Conservation (phyloP, 2,329 filamentous ascomycete species). For the Penicillium sp. region DNA sequence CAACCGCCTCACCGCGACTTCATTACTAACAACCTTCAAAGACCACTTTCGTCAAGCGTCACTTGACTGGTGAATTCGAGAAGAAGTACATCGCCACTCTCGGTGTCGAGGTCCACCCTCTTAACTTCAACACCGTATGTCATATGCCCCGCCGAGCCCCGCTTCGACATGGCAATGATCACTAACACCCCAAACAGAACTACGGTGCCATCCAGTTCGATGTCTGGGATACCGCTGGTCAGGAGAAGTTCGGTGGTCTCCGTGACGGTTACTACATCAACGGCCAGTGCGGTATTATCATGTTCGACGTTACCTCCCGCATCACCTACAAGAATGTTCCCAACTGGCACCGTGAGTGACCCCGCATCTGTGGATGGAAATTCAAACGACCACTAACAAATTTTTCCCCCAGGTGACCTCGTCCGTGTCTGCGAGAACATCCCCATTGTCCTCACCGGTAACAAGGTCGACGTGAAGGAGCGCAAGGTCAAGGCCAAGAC, state of each 20-base stretch:
- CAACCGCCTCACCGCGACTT: slow-evolving; percentile 15
- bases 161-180: slow-evolving; percentile 24
- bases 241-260: slow-evolving; percentile 99
- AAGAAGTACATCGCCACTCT: slow-evolving; percentile 99
- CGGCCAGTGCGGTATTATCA: slow-evolving; percentile 99
- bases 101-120: slow-evolving; percentile 98
- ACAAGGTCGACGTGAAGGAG: slow-evolving; percentile 99
- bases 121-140: slow-evolving; percentile 94
- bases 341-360: slow-evolving; percentile 98
- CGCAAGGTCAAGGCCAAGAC: slow-evolving; percentile 99
- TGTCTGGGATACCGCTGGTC: slow-evolving; percentile 97
- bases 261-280: slow-evolving; percentile 99
- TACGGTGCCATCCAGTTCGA: slow-evolving; percentile 96
- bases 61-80: slow-evolving; percentile 99
- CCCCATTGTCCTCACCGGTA: slow-evolving; percentile 95
- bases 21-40: slow-evolving; percentile 26
- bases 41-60: slow-evolving; percentile 99
- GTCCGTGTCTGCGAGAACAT: slow-evolving; percentile 99
- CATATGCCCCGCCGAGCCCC: slow-evolving; percentile 60
- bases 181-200: slow-evolving; percentile 61
- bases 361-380: not conserved
- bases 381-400: slow-evolving; percentile 4
- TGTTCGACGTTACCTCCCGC: slow-evolving; percentile 99
- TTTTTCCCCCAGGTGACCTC: slow-evolving; percentile 70
- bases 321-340: slow-evolving; percentile 99